phyloP scores from a whole-genome alignment of 1,284 basidiomycete genomes.

The Papiliotrema fonsecae region DNA sequence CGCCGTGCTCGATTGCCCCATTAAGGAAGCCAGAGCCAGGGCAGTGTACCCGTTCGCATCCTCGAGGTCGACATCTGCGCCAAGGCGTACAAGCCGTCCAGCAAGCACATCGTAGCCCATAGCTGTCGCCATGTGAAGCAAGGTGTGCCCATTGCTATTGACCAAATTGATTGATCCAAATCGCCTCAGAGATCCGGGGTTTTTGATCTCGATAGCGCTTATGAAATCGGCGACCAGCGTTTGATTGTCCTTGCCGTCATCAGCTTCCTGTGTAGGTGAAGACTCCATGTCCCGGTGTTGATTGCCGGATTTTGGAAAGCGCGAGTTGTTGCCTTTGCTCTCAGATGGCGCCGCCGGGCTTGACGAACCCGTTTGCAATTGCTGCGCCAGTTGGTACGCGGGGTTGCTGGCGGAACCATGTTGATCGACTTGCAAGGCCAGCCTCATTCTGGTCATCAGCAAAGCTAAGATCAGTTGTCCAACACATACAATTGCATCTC shows the following conservation, averaged over 20 bases:
- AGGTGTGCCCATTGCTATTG: slow-evolving; percentile 63
- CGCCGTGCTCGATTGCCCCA: slow-evolving; percentile 62
- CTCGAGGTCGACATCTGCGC: slow-evolving; percentile 73
- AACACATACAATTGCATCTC: slow-evolving; percentile 38
- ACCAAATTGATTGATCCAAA: slow-evolving; percentile 61
- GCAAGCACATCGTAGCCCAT: slow-evolving; percentile 72
- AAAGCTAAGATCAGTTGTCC: background rate
- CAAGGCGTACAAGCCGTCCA: slow-evolving; percentile 65
- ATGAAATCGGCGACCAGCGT: slow-evolving; percentile 73
- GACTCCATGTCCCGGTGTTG: slow-evolving; percentile 11
- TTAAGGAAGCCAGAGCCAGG: slow-evolving; percentile 77
- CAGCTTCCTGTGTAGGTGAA: background rate
- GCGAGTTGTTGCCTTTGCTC: too few species aligned
- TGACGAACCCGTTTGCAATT: too few species aligned
- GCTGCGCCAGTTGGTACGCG: slow-evolving; percentile 36
- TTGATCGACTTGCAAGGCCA: slow-evolving; percentile 37
- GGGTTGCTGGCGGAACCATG: slow-evolving; percentile 30
- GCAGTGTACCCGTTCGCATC: slow-evolving; percentile 90
- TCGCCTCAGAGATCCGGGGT: slow-evolving; percentile 45
- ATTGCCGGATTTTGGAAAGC: slow-evolving; percentile 18
- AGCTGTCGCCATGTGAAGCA: slow-evolving; percentile 82
- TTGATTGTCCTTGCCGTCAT: slow-evolving; percentile 55
- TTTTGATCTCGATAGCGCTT: slow-evolving; percentile 29
- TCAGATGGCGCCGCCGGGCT: too few species aligned
- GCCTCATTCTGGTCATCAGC: slow-evolving; percentile 28